Evolutionary conservation across 495 filamentous ascomycete species (phyloP).

Genomic region (Trichoderma gamsii): DNA sequence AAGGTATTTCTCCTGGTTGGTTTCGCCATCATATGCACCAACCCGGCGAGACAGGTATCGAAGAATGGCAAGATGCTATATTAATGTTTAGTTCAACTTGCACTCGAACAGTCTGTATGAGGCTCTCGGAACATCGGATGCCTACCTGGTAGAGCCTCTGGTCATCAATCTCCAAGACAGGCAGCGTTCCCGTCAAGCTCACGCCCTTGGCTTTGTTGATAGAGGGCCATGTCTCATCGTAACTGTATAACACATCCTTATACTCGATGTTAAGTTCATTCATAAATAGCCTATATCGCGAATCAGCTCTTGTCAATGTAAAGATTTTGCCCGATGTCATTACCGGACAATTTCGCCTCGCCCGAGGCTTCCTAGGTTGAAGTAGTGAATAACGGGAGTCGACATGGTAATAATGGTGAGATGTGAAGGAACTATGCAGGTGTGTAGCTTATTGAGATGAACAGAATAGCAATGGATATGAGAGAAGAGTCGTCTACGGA

Average conservation of each 20-base stretch:
- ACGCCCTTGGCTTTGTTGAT: not conserved
- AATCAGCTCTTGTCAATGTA: not conserved
- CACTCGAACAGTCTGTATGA: not conserved
- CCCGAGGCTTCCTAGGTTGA: conserved; percentile 1
- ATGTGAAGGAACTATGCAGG: not conserved
- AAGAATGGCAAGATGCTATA: conserved; percentile 7
- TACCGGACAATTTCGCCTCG: conserved; percentile 3
- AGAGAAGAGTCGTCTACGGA: not conserved
- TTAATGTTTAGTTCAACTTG: not conserved
- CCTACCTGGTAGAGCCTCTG: not conserved
- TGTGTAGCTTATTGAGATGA: too few relatives aligned
- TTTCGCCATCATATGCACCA: conserved; percentile 3
- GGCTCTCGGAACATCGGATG: not conserved
- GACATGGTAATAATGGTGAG: not conserved
- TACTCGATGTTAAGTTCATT: not conserved
- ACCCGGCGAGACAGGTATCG: not conserved
- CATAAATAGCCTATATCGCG: not conserved
- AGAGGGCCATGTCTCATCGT: conserved; percentile 1
- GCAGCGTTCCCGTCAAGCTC: not conserved
- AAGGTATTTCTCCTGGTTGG: conserved; percentile 2
- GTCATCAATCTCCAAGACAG: not conserved
- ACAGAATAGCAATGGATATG: too few relatives aligned
- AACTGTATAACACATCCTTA: not conserved
- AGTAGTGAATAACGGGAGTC: not conserved
- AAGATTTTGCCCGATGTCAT: not conserved